Conservation (phyloP, 2,329 filamentous ascomycete genomes). For the Lecanoromycetidae sp. region DNA sequence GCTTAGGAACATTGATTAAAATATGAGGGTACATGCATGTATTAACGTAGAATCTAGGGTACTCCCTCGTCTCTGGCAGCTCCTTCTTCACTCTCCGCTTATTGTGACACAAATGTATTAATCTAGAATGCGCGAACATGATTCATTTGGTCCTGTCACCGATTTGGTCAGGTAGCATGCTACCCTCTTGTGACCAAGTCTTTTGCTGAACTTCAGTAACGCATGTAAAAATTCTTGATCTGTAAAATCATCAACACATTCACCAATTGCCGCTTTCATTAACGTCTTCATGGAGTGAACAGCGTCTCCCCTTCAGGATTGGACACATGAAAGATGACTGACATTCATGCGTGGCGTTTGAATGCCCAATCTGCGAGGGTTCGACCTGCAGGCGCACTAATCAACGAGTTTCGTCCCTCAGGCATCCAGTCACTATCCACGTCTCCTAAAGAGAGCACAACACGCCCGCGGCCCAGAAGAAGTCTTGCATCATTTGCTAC, state of each 20-base stretch:
- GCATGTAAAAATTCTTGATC: too few relatives aligned
- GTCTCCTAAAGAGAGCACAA: not conserved
- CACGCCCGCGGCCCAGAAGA: slow-evolving; percentile 2
- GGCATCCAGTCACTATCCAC: not conserved
- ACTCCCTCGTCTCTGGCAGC: too few relatives aligned
- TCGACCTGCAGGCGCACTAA: not conserved
- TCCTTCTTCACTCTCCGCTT: too few relatives aligned
- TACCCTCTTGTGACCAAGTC: not conserved
- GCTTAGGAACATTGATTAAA: too few relatives aligned
- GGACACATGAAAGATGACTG: not conserved
- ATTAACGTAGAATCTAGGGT: too few relatives aligned
- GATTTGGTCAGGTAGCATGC: not conserved
- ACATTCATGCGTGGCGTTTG: not conserved
- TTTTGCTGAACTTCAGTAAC: not conserved
- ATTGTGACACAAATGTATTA: too few relatives aligned
- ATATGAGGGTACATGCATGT: too few relatives aligned
- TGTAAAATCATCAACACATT: too few relatives aligned
- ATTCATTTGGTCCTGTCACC: too few relatives aligned
- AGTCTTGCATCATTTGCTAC: slow-evolving; percentile 7
- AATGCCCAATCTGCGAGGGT: not conserved
- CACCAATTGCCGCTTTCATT: too few relatives aligned
- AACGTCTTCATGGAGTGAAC: not conserved
- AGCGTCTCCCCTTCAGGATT: not conserved
- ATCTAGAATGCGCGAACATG: too few relatives aligned
- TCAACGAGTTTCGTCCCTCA: not conserved